Evolutionary conservation across 2,329 filamentous ascomycete genomes (phyloP).

Genomic region (Xylaria sp.): DNA sequence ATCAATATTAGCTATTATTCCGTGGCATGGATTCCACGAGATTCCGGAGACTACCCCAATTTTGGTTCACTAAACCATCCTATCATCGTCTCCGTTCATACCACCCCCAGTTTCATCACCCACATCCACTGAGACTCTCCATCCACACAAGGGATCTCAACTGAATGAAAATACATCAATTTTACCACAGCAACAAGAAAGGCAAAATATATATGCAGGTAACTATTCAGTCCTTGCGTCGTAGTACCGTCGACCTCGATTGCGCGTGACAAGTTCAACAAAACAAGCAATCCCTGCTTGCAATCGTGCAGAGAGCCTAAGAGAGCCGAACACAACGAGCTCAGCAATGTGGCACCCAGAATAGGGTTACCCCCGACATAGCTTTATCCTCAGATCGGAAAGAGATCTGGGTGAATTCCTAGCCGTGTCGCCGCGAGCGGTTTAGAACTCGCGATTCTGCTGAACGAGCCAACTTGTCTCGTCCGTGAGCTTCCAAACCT

Average conservation of each 20-base stretch:
- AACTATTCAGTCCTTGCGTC: not conserved
- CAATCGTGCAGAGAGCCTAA: no score
- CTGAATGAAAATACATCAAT: no score
- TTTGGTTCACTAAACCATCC: not conserved
- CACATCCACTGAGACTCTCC: constrained; percentile 23
- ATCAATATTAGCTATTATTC: constrained; percentile 8
- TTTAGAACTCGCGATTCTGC: constrained; percentile 34
- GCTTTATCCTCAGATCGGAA: constrained; percentile 5
- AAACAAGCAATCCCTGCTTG: not conserved
- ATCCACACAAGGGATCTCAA: not conserved
- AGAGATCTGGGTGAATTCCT: not conserved
- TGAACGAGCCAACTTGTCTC: constrained; percentile 45
- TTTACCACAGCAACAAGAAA: not conserved
- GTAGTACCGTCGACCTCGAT: not conserved
- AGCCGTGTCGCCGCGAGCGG: not conserved
- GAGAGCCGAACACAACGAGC: not conserved
- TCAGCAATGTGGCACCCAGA: not conserved
- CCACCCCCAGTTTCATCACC: not conserved
- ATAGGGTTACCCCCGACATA: not conserved
- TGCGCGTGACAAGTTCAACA: not conserved
- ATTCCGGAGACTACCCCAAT: not conserved
- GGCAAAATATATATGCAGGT: not conserved
- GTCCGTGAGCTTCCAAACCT: constrained; percentile 45
- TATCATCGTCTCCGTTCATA: not conserved
- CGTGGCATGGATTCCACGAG: not conserved